Evolutionary conservation across 345 rosid genomes (phyloP), one percentile per base, ranked within the genome.

Genomic region (Lepidium aucheri): DNA sequence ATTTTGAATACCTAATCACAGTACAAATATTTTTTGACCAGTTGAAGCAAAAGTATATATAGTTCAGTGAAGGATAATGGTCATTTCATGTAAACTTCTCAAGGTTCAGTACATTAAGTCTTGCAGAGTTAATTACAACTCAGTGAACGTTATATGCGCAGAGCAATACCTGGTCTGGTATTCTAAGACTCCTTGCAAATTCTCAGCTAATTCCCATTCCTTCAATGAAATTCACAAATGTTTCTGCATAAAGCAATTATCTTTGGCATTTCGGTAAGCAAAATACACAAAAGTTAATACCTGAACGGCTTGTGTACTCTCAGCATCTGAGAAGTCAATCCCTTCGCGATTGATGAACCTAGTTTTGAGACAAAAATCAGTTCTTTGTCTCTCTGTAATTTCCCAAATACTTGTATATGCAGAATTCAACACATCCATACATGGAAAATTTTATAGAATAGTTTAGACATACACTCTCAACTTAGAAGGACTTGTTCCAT

Each of bases 201-300:
- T 88, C 74, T 90, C 95, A 70, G 80, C 91, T 80, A 94, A 77
- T 74, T 90, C 95, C 97, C 97, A 94, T 68, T 90, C 95, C 97
- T 90, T 45, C 6, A 70, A 44, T 53, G 59, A 5, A 56, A 60
- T 24, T 14, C 65, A 22, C 22, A 63, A 14, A 65, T 13, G 9
- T 46, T 46, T 66, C 35, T 60, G 53, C 15, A 4, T 69, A 26
- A 73, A 42, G 40, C 32, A 41, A 2, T 41, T 9, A 1, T 32
- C 22, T 14, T 44, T 8, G 63, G 54, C 20, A 24, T 20, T 52
- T 53, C 43, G 41, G 65, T 24, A 50, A 8, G 22, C 13, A 28
- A 70, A 59, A 26, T 46, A 49, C 7, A 45, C 38, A 55, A 34
- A 57, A 76, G 66, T 70, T 22, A 50, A 16, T 80, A 90, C 99